A percentile compares a stretch with the other conserved stretches of the same genome.
phyloP scores from a whole-genome alignment of 345 rosid species.

The Alliaria petiolata region DNA sequence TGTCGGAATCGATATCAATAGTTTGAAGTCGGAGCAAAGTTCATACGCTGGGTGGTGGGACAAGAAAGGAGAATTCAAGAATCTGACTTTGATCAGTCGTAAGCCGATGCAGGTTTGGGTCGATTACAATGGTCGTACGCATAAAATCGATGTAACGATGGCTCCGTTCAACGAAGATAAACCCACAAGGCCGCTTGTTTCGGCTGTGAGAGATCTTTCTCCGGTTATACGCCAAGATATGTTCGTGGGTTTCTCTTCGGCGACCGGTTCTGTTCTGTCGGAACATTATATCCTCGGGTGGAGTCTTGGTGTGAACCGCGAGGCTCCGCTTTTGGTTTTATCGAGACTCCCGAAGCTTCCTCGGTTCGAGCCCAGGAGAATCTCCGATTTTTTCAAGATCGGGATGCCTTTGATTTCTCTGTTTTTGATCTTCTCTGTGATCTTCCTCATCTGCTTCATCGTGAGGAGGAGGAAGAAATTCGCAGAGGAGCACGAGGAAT shows the following conservation, averaged over 20 bases:
- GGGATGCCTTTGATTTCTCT: slow-evolving; percentile 45
- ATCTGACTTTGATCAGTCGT: slow-evolving; percentile 61
- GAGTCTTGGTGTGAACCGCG: slow-evolving; percentile 51
- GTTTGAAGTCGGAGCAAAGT: slow-evolving; percentile 48
- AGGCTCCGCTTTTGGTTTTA: slow-evolving; percentile 38
- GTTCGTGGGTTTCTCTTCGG: slow-evolving; percentile 71
- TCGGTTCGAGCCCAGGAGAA: slow-evolving; percentile 28
- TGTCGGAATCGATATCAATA: slow-evolving; percentile 73
- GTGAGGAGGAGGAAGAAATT: slow-evolving; percentile 49
- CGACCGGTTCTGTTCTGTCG: slow-evolving; percentile 42
- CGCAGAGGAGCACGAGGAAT: slow-evolving; percentile 62
- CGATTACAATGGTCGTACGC: slow-evolving; percentile 55
- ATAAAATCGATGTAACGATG: slow-evolving; percentile 51
- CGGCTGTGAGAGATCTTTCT: slow-evolving; percentile 42
- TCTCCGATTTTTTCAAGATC: slow-evolving; percentile 35
- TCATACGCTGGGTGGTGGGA: slow-evolving; percentile 43
- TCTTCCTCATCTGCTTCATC: slow-evolving; percentile 19
- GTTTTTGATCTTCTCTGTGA: slow-evolving; percentile 15
- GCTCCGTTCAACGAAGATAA: slow-evolving; percentile 41
- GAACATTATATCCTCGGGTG: slow-evolving; percentile 65
- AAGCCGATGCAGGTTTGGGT: slow-evolving; percentile 68
- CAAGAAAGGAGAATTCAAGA: slow-evolving; percentile 28
- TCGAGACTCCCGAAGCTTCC: slow-evolving; percentile 67
- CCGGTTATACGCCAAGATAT: slow-evolving; percentile 28
- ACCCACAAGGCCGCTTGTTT: slow-evolving; percentile 47